These are phyloP conservation scores for Trichoderma sp. DNA, from an alignment of 2,329 filamentous ascomycete genomes.

Conservation along the genomic window DNA sequence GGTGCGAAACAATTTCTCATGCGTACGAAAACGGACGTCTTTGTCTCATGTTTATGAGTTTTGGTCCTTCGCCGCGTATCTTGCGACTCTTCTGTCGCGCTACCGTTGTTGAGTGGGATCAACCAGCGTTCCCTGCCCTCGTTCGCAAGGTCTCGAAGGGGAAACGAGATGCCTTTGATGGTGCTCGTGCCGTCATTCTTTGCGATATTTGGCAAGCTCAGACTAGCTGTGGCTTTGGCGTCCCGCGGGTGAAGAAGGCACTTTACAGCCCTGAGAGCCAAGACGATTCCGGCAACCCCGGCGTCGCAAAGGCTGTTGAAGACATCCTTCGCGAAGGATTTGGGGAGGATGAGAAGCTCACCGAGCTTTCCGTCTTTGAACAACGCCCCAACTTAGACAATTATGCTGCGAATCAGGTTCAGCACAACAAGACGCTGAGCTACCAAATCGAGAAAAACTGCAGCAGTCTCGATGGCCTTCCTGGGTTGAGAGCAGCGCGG, in stretches of 20 bases:
- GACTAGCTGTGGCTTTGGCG: conserved; percentile 67
- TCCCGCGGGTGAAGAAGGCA: conserved; percentile 53
- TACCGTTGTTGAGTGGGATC: conserved; percentile 60
- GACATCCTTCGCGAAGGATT: conserved; percentile 31
- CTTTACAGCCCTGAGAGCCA: conserved; percentile 37
- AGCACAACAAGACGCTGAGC: conserved; percentile 50
- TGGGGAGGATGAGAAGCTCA: conserved; percentile 28
- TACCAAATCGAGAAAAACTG: conserved; percentile 61
- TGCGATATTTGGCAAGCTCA: conserved; percentile 66
- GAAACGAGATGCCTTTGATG: conserved; percentile 43
- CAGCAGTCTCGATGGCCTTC: conserved; percentile 59
- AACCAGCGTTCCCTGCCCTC: conserved; percentile 48
- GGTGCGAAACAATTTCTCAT: conserved; percentile 74
- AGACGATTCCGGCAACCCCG: background rate
- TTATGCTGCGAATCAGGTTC: conserved; percentile 51
- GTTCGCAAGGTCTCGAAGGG: conserved; percentile 46
- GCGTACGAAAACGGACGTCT: conserved; percentile 75
- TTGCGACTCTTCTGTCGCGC: conserved; percentile 64
- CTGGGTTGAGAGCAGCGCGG: conserved; percentile 56
- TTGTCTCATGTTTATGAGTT: conserved; percentile 73
- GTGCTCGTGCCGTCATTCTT: conserved; percentile 61
- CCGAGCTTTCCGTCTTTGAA: conserved; percentile 48
- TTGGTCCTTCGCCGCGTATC: conserved; percentile 60
- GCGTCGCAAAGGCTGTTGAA: conserved; percentile 22
- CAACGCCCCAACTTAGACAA: conserved; percentile 58